Conservation (phyloP, 2,329 filamentous ascomycete species). For the Alternaria sp. region DNA sequence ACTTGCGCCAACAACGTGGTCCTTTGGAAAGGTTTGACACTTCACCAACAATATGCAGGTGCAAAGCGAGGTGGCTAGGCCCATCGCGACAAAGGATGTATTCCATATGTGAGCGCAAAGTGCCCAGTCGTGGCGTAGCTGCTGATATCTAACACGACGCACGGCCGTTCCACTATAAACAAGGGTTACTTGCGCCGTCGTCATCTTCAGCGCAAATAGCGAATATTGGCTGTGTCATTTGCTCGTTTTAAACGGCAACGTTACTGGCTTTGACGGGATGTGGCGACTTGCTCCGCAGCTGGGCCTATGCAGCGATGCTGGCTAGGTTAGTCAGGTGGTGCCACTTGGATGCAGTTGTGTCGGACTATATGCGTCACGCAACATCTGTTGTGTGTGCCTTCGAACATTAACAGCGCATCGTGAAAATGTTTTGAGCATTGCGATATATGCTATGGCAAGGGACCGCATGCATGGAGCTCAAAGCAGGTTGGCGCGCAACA, state of each 20-base stretch:
- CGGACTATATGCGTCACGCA: constrained; percentile 19
- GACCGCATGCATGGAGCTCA: constrained; percentile 28
- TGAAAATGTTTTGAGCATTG: constrained; percentile 12
- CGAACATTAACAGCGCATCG: constrained; percentile 1
- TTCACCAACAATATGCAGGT: constrained; percentile 19
- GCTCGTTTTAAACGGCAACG: constrained; percentile 21
- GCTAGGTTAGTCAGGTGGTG: constrained; percentile 28
- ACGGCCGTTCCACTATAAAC: constrained; percentile 29
- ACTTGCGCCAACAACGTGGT: constrained; percentile 29
- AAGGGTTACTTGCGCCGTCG: constrained; percentile 37
- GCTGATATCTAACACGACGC: constrained; percentile 19
- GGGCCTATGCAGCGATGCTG: constrained; percentile 15
- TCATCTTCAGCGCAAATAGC: constrained; percentile 38
- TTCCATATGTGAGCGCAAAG: constrained; percentile 3
- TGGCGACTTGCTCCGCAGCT: constrained; percentile 31
- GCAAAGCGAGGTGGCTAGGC: constrained; percentile 7
- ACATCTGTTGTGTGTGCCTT: constrained; percentile 17
- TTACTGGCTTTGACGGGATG: constrained; percentile 23
- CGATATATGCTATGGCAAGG: constrained; percentile 25
- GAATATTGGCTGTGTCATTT: constrained; percentile 40
- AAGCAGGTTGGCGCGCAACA: constrained; percentile 28
- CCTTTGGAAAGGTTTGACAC: constrained; percentile 3
- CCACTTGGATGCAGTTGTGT: constrained; percentile 7
- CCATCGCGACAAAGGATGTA: constrained; percentile 4
- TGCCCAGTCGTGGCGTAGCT: constrained; percentile 17